Evolutionary conservation across 148 eudicot species (phyloP).

Genomic region (Vaccinium vitisidaea): DNA sequence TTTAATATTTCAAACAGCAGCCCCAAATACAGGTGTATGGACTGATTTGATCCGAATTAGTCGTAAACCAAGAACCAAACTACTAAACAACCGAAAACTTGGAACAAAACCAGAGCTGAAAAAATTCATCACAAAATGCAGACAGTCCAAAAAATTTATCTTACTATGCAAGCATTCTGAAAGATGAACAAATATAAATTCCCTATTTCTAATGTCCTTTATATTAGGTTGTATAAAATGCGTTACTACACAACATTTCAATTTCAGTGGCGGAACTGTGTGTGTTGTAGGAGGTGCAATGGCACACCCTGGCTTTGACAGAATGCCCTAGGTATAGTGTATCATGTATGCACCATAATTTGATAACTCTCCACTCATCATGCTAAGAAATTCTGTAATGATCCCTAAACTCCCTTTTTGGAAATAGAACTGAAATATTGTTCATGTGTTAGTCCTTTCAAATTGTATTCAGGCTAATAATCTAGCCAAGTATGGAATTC

Average conservation of each 20-base stretch:
- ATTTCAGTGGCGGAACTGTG: no score
- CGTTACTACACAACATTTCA: not conserved
- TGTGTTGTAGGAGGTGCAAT: no score
- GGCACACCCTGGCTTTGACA: no score
- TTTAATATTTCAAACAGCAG: slow-evolving; percentile 2
- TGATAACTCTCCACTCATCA: no score
- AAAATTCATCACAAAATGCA: not conserved
- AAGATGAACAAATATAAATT: not conserved
- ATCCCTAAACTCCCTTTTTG: no score
- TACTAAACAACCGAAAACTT: not conserved
- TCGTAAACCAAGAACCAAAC: not conserved
- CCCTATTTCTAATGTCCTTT: not conserved
- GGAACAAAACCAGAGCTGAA: not conserved
- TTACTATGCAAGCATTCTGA: not conserved
- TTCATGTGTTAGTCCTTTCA: no score
- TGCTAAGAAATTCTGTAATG: no score
- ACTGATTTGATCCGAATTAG: not conserved
- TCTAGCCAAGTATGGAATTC: no score
- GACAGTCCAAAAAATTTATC: not conserved
- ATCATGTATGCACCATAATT: no score
- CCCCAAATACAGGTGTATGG: not conserved
- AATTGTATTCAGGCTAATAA: no score
- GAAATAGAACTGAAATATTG: no score
- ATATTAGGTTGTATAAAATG: not conserved
- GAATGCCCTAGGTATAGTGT: no score